Evolutionary conservation across 352 stramenopile species (phyloP).

Genomic region (Globisporangium irregulare): DNA sequence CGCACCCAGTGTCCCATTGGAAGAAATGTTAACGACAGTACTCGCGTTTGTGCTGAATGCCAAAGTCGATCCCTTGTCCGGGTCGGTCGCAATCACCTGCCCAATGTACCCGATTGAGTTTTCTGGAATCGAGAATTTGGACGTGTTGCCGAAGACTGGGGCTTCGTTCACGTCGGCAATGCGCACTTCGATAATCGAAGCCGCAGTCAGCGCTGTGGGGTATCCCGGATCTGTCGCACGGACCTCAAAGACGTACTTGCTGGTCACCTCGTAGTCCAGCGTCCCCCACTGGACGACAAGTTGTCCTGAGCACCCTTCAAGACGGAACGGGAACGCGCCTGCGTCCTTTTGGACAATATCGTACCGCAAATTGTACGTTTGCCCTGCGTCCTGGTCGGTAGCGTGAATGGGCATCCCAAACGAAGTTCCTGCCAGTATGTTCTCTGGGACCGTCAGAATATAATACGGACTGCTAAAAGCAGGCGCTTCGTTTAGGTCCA

Average conservation of each 20-base stretch:
- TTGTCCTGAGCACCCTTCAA: conserved; percentile 55
- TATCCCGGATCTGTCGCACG: conserved; percentile 43
- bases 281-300: conserved; percentile 41
- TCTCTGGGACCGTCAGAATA: conserved; percentile 40
- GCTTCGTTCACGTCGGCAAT: conserved; percentile 55
- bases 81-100: conserved; percentile 33
- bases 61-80: conserved; percentile 27
- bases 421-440: conserved; percentile 25
- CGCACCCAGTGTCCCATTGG: background rate
- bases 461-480: conserved; percentile 37
- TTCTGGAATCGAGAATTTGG: conserved; percentile 32
- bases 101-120: conserved; percentile 38
- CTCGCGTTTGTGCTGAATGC: conserved; percentile 36
- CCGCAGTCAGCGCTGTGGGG: conserved; percentile 26
- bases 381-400: conserved; percentile 40
- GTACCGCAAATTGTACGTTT: conserved; percentile 47
- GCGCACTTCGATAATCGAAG: conserved; percentile 27
- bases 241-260: conserved; percentile 38
- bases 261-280: conserved; percentile 47
- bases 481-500: conserved; percentile 56
- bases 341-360: conserved; percentile 38
- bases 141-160: conserved; percentile 29
- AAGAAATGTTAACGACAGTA: conserved; percentile 21
- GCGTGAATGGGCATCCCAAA: conserved; percentile 52
- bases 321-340: conserved; percentile 36